phyloP scores from a whole-genome alignment of 225 moss, liverwort and hornwort genomes.

The Lunularia cruciata region DNA sequence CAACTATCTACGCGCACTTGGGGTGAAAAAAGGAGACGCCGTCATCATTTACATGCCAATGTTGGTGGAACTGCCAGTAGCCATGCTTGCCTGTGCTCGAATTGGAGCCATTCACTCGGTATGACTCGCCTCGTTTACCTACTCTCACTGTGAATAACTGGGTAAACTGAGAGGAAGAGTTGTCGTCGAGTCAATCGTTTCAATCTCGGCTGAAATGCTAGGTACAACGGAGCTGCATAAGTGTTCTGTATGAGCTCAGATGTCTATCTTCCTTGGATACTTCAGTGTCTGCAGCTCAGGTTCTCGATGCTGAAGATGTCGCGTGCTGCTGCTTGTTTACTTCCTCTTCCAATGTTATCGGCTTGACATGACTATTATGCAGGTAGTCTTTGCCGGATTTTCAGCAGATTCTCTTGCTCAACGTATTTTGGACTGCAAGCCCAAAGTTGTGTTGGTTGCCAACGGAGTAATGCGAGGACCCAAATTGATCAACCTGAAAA shows the following conservation, averaged over 20 bases:
- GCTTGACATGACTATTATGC: slow-evolving; percentile 24
- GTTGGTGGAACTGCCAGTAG: slow-evolving; percentile 74
- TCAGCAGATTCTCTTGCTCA: slow-evolving; percentile 92
- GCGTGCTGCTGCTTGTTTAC: background rate
- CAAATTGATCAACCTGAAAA: slow-evolving; percentile 85
- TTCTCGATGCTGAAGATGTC: background rate
- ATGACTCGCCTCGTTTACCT: slow-evolving; percentile 20
- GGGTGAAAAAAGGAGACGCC: slow-evolving; percentile 79
- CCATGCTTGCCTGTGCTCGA: slow-evolving; percentile 92
- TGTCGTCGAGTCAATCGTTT: too few relatives aligned
- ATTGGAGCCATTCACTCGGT: slow-evolving; percentile 84
- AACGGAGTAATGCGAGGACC: slow-evolving; percentile 78
- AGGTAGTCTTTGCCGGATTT: slow-evolving; percentile 96
- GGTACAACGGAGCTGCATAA: too few relatives aligned
- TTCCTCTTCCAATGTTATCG: too few relatives aligned
- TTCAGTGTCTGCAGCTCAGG: background rate
- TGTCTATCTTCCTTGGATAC: too few relatives aligned
- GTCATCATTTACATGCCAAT: slow-evolving; percentile 93
- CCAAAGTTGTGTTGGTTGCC: slow-evolving; percentile 70
- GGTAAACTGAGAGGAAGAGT: too few relatives aligned
- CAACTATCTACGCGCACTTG: slow-evolving; percentile 71
- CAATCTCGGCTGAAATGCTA: too few relatives aligned
- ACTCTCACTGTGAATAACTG: too few relatives aligned
- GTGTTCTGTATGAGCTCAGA: too few relatives aligned
- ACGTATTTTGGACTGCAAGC: slow-evolving; percentile 82